Evolutionary conservation across 805 yeast species (phyloP), one percentile per base, ranked within the genome.

Genomic region (Candida krabiensis): DNA sequence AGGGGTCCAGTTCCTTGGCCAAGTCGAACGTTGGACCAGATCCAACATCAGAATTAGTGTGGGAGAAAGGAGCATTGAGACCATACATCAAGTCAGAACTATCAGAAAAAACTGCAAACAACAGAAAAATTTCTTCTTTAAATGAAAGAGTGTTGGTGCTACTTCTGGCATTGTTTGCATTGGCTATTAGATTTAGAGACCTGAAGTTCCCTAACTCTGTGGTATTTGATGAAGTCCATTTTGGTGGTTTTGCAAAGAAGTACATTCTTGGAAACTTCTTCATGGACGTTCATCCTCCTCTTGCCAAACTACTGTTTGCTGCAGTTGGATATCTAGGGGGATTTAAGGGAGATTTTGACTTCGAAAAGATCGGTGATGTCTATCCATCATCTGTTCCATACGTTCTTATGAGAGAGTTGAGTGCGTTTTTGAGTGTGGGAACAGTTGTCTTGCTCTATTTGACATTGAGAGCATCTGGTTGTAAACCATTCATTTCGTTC

Each of bases 171-270:
- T 22, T 48, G 11, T 50, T 80, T 25, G 75, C 96, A 0, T 44
- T 70, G 9, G 52, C 62, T 32, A 74, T 87, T 34, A 79, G 99
- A 50, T 68, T 84, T 37, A 67, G 70, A 48, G 67, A 73, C 37
- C 67, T 93, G 41, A 67, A 74, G 19, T 56, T 66, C 45, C 99
- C 99, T 27, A 64, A 79, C 52, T 79, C 90, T 19, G 98, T 93
- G 31, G 98, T 93, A 19, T 93, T 93, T 53, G 99, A 93, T 65
- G 99, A 91, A 65, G 98, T 91, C 37, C 99, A 93, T 63, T 93
- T 93, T 55, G 99, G 99, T 40, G 95, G 95, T n/a, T 93, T 91
- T 66, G 96, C 99, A 14, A 74, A 83, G 44, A 86, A 91, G 66
- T 93, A 90, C 68, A 80, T 85, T 40, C 64, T 70, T 43, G 86